Conservation (phyloP, 2,329 filamentous ascomycete species). For the Fusarium agapanthi region DNA sequence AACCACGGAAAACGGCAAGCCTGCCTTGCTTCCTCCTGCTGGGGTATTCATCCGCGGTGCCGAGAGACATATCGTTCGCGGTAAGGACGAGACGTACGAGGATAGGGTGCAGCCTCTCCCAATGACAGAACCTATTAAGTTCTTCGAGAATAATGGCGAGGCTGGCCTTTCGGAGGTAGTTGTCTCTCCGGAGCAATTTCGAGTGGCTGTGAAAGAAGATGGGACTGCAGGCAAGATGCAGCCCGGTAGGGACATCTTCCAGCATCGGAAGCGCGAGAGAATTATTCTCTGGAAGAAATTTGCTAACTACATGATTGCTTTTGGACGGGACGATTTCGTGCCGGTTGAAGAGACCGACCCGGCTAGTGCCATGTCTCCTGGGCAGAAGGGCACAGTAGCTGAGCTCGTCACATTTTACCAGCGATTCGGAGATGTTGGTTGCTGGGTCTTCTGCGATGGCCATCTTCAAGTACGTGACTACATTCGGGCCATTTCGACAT, state of each 20-base stretch:
- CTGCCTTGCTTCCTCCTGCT: conserved; percentile 69
- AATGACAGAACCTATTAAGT: conserved; percentile 70
- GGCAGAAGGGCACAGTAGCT: conserved; percentile 50
- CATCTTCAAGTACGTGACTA: conserved; percentile 70
- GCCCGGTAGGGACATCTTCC: conserved; percentile 70
- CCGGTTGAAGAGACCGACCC: conserved; percentile 56
- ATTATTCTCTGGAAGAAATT: conserved; percentile 78
- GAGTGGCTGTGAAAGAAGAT: conserved; percentile 63
- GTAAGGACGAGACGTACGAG: conserved; percentile 62
- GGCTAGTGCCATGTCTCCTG: conserved; percentile 52
- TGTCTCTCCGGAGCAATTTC: conserved; percentile 70
- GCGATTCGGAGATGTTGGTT: conserved; percentile 80
- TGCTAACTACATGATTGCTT: conserved; percentile 77
- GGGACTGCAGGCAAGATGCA: conserved; percentile 68
- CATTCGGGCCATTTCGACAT: neutral
- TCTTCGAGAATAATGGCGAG: conserved; percentile 76
- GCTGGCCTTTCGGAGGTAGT: conserved; percentile 70
- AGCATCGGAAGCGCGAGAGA: conserved; percentile 71
- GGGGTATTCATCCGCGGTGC: conserved; percentile 77
- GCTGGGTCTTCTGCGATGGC: conserved; percentile 83
- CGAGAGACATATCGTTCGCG: conserved; percentile 73
- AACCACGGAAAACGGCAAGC: conserved; percentile 58
- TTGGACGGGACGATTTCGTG: conserved; percentile 74
- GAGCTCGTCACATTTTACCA: conserved; percentile 83
- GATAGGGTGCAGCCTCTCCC: conserved; percentile 71